Conservation (phyloP, 371 early-diverging fungal species). For the Funneliformis caledonium region DNA sequence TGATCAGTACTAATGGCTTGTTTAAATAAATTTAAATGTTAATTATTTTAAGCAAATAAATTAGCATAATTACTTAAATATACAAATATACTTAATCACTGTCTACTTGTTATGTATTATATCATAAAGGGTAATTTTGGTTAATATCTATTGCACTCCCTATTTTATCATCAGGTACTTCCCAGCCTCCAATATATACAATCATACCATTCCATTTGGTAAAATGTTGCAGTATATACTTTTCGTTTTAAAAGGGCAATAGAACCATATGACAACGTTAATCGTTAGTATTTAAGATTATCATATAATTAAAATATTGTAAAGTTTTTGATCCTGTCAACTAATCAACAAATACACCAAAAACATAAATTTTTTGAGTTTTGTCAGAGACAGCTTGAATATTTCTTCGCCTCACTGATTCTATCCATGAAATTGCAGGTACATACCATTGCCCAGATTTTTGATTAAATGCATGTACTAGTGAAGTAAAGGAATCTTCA, state of each 20-base stretch:
- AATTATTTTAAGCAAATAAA: neutral
- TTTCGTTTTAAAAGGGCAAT: neutral
- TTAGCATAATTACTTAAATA: neutral
- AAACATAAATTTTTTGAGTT: neutral
- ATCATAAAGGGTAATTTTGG: neutral
- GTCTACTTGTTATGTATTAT: neutral
- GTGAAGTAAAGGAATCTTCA: neutral
- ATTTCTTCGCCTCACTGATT: neutral
- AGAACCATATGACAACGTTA: neutral
- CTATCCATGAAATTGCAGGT: no score
- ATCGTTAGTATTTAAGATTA: constrained; percentile 2
- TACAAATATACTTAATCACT: neutral
- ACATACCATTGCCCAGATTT: neutral
- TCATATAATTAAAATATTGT: neutral
- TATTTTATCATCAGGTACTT: neutral
- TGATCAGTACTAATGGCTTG: neutral
- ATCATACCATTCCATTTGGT: neutral
- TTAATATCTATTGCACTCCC: neutral
- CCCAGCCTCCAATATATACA: constrained; percentile 3
- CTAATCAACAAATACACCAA: neutral
- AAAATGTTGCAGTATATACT: neutral
- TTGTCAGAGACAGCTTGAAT: neutral
- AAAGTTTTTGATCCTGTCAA: no score
- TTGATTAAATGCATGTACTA: neutral
- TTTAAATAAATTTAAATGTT: neutral